These are phyloP conservation scores for Apiospora saccharicola DNA, from an alignment of 2,329 filamentous ascomycete species.

Conservation along the genomic window DNA sequence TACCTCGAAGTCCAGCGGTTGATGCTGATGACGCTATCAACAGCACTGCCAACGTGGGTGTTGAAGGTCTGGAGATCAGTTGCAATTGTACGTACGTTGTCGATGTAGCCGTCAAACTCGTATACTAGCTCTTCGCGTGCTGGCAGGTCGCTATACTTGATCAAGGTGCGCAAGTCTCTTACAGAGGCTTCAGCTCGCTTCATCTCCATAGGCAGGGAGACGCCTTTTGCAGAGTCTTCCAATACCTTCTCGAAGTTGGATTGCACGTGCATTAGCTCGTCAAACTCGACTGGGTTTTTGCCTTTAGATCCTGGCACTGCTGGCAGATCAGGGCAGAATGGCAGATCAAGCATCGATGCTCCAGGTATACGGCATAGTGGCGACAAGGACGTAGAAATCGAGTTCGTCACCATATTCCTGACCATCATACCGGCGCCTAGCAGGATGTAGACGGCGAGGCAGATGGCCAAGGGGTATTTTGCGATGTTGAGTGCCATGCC, in stretches of 20 bases:
- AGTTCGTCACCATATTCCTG: slow-evolving; percentile 68
- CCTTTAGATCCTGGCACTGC: slow-evolving; percentile 35
- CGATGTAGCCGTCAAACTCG: slow-evolving; percentile 80
- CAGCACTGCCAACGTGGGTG: slow-evolving; percentile 74
- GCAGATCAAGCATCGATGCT: slow-evolving; percentile 64
- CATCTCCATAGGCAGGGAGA: slow-evolving; percentile 78
- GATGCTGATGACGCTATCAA: slow-evolving; percentile 77
- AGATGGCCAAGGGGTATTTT: slow-evolving; percentile 69
- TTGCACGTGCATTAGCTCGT: slow-evolving; percentile 77
- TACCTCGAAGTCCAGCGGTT: slow-evolving; percentile 78
- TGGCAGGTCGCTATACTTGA: slow-evolving; percentile 73
- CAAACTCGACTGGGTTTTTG: slow-evolving; percentile 65
- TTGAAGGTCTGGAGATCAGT: slow-evolving; percentile 78
- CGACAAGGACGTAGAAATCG: slow-evolving; percentile 67
- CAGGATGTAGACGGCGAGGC: slow-evolving; percentile 67
- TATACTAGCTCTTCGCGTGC: slow-evolving; percentile 74
- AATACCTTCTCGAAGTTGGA: slow-evolving; percentile 79
- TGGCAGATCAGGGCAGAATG: slow-evolving; percentile 62
- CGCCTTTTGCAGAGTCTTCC: slow-evolving; percentile 69
- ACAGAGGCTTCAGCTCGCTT: slow-evolving; percentile 78
- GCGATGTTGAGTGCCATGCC: slow-evolving; percentile 66
- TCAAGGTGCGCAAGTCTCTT: slow-evolving; percentile 75
- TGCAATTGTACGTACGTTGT: slow-evolving; percentile 69
- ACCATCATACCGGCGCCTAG: slow-evolving; percentile 65
- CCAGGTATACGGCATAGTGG: slow-evolving; percentile 77